Evolutionary conservation across 2,329 filamentous ascomycete species (phyloP), one percentile per base, ranked within the genome.

Genomic region (Paracorniculantispora psalliotae): DNA sequence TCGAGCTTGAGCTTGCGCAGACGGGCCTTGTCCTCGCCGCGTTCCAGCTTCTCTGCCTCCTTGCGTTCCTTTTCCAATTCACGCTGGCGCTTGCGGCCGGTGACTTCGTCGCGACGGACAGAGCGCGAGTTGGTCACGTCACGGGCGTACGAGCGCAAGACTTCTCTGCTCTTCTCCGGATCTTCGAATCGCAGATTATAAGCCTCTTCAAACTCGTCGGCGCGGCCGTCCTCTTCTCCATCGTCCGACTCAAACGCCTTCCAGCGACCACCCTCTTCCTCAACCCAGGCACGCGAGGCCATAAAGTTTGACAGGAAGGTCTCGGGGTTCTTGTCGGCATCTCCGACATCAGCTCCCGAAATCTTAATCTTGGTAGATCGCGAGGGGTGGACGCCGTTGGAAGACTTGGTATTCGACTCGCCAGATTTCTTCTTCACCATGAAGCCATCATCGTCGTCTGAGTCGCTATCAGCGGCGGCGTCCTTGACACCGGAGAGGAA

Each of bases 111-210:
- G 62, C 92, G 84, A 52, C 94, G 85, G 25, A 96, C 92, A 0
- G 92, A 94, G 64, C 90, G 89, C 63, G 88, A 87, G 41, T 87
- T 87, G 39, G 89, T 88, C 19, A 91, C 81, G 70, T 96, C 91
- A 84, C 93, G 88, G 59, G 93, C 89, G 75, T 97, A 96, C 6
- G 92, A 91, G 68, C 89, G 86, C 33, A 99, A 79, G 52, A 89
- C 87, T 73, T 96, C 91, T 69, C 97, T 97, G 67, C 90, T 87
- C 69, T 90, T 92, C 61, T 83, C 83, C 0, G 94, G 92, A 67
- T 97, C 90, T 71, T 99, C 94, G 68, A 99, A 99, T 35, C 94
- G 89, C 75, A 97, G 77, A 75, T 99, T 99, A 77, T 96, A 99
- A 4, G 92, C 92, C 64, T 90, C 83, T 75, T 99, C 94, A 68